Evolutionary conservation across 2,329 filamentous ascomycete genomes (phyloP).

Genomic region (Penicillium polonicum): DNA sequence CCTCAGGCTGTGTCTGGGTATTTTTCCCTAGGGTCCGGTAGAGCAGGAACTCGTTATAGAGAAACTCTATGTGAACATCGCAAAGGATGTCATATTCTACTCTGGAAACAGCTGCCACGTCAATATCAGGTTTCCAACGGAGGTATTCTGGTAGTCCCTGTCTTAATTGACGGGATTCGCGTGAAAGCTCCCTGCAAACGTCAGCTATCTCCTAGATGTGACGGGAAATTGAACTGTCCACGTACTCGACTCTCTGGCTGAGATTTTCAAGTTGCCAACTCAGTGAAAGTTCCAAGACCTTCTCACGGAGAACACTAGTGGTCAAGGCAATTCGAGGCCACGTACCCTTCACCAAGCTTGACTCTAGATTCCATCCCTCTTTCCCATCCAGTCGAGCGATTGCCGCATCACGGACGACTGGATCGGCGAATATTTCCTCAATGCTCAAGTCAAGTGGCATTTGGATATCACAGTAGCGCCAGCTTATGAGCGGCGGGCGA

Average conservation of each 20-base stretch:
- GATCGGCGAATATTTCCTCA: conserved; percentile 22
- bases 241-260: conserved; percentile 19
- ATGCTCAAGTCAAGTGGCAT: conserved; percentile 32
- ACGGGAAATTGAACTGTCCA: not conserved
- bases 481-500: conserved; percentile 31
- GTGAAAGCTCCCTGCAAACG: conserved; percentile 13
- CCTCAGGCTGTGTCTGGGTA: conserved; percentile 19
- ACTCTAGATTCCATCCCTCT: conserved; percentile 14
- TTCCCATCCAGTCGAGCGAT: conserved; percentile 8
- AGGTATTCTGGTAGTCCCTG: conserved; percentile 21
- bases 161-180: conserved; percentile 15
- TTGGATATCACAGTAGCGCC: conserved; percentile 29
- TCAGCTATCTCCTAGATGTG: not conserved
- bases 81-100: conserved; percentile 13
- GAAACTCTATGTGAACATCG: conserved; percentile 22
- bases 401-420: conserved; percentile 6
- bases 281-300: conserved; percentile 23
- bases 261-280: conserved; percentile 20
- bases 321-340: conserved; percentile 11
- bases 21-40: conserved; percentile 22
- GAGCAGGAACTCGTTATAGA: conserved; percentile 28
- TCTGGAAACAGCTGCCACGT: not conserved
- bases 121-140: conserved; percentile 18
- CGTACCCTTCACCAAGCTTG: conserved; percentile 9
- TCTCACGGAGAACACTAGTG: conserved; percentile 20